These are phyloP conservation scores for Globisporangium emineosum DNA, from an alignment of 352 stramenopile genomes.

Conservation along the genomic window DNA sequence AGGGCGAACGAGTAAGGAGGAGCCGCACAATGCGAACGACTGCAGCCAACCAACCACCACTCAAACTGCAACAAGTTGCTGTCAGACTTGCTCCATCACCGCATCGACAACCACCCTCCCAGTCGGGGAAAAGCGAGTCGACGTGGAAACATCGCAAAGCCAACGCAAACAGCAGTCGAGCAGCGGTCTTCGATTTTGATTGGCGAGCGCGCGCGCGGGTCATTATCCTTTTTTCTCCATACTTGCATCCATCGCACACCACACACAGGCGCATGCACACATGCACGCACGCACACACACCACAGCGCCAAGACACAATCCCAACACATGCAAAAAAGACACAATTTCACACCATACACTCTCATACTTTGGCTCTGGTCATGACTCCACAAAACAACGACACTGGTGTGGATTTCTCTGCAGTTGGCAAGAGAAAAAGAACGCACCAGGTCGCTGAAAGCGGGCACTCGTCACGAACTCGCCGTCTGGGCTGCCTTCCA, in stretches of 20 bases:
- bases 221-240: background rate
- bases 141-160: background rate
- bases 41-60: conserved; percentile 1
- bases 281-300: background rate
- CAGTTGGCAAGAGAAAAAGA: conserved; percentile 11
- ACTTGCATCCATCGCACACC: conserved; percentile 3
- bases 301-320: conserved; percentile 6
- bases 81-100: background rate
- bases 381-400: background rate
- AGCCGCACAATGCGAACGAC: background rate
- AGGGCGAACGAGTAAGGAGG: background rate
- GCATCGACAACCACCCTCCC: conserved; percentile 2
- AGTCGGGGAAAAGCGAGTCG: conserved; percentile 4
- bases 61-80: background rate
- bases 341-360: conserved; percentile 12
- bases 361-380: background rate
- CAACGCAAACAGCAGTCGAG: background rate
- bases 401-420: conserved; percentile 4
- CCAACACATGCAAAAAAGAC: conserved; percentile 13
- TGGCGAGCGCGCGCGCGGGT: background rate
- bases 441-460: background rate
- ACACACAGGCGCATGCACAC: background rate
- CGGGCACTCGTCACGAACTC: background rate
- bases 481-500: background rate
- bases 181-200: background rate